phyloP scores from a whole-genome alignment of 306 rosid genomes.

The Acacia confusa region DNA sequence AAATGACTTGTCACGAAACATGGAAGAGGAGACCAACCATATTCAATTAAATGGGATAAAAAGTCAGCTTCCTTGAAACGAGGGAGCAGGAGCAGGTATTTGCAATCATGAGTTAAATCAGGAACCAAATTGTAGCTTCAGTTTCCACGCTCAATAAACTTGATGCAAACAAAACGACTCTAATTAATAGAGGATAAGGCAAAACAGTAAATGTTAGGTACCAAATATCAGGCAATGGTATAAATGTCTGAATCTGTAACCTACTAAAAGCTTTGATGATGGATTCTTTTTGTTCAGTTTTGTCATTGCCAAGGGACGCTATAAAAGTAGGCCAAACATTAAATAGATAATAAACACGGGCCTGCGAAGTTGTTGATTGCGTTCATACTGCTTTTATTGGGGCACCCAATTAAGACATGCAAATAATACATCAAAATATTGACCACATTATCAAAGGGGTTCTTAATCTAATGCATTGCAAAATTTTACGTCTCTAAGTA shows the following conservation, averaged over 20 bases:
- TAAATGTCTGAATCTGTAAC: background rate
- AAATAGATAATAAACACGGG: background rate
- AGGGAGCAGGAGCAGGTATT: too few species aligned
- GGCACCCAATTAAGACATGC: background rate
- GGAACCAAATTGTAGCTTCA: too few species aligned
- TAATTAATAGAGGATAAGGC: background rate
- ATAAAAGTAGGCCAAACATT: background rate
- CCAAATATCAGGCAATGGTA: background rate
- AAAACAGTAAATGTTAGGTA: background rate
- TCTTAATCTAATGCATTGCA: too few species aligned
- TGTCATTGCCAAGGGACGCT: background rate
- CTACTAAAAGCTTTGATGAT: background rate
- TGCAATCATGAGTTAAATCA: too few species aligned
- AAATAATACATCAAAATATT: too few species aligned
- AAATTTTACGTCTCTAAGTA: too few species aligned
- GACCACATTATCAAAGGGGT: background rate
- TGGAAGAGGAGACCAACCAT: too few species aligned
- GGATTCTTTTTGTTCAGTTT: background rate
- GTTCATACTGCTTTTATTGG: background rate
- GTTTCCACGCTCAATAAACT: background rate
- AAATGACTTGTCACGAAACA: too few species aligned
- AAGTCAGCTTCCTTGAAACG: too few species aligned
- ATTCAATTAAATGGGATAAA: too few species aligned
- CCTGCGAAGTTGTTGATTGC: background rate
- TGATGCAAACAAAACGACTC: background rate